Base-by-base conservation (phyloP, 179 eudicot genomes). In the Gypsophila paniculata region DNA sequence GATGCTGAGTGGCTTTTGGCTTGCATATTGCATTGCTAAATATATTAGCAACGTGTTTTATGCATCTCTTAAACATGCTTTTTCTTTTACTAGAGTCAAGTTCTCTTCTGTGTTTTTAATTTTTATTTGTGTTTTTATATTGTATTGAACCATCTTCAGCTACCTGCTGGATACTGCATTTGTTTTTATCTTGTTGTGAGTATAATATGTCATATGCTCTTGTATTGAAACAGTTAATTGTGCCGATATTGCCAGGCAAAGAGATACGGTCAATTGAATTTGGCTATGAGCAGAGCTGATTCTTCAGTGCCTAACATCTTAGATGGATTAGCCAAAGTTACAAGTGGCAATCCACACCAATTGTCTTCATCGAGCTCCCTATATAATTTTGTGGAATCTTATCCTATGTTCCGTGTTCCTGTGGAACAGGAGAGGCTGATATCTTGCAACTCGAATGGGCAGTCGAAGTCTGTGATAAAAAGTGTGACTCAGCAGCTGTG, bases 161-260 rank as follows among this genome's bases (percentile, higher is more conserved):
- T 8, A n/a, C 72, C 52, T 29, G 34, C 34, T 29, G 34, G 34
- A 2, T 19, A 57, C 65, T 70, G 57, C 38, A 68, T 51, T 32
- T 62, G 39, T 18, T 12, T 61, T n/a, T 38, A n/a, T 44, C 11
- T 70, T 61, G 46, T 8, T 61, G 73, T 29, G 59, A 26, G 44
- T 25, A 7, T 65, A 67, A 54, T 26, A 58, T 79, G 76, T 75
- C 65, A 25, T 39, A 72, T 62, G 59, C 39, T 65, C 55, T 75
- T 32, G 60, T 79, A 15, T 71, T 67, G 3, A 68, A 76, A 62
- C 82, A 79, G 74, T 62, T 79, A 32, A 48, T 54, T 52, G 23
- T 79, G 74, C 71, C 67, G 32, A 52, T 69, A 15, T 69, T 80
- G 74, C 75, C 75, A 55, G 83, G 76, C 51, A 80, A 48, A 65